Evolutionary conservation across 768 basidiomycete genomes (phyloP).

Genomic region (Leccinum imitatum): DNA sequence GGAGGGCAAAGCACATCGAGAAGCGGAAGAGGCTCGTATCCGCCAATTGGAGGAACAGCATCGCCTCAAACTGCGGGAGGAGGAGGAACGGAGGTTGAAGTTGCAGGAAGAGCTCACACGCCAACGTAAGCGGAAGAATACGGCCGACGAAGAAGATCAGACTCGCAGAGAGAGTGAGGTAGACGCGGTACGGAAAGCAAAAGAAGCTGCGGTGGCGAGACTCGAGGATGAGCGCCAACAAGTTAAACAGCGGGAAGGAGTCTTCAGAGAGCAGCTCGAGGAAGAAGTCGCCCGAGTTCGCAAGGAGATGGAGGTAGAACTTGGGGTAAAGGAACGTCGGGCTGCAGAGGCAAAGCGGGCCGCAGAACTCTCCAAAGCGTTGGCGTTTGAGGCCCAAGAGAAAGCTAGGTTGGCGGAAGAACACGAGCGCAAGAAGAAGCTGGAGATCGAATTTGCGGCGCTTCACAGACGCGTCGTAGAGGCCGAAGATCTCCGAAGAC

Average conservation of each 20-base stretch:
- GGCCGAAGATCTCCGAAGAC: constrained; percentile 29
- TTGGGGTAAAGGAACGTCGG: constrained; percentile 23
- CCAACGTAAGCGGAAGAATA: constrained; percentile 21
- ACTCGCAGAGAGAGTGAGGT: constrained; percentile 21
- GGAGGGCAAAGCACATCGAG: constrained; percentile 17
- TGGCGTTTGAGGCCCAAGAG: constrained; percentile 31
- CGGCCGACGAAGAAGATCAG: constrained; percentile 17
- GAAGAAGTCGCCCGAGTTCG: constrained; percentile 29
- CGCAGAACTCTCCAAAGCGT: constrained; percentile 27
- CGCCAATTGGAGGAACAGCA: constrained; percentile 29
- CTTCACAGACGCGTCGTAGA: constrained; percentile 28
- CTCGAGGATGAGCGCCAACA: constrained; percentile 30
- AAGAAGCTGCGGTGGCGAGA: constrained; percentile 21
- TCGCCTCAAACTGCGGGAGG: constrained; percentile 29
- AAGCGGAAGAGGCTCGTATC: constrained; percentile 27
- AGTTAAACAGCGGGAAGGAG: constrained; percentile 24
- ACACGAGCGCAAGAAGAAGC: constrained; percentile 28
- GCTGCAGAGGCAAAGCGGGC: constrained; percentile 28
- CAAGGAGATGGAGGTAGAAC: constrained; percentile 20
- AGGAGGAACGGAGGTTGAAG: constrained; percentile 25
- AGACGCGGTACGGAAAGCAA: constrained; percentile 15
- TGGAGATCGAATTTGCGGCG: constrained; percentile 27
- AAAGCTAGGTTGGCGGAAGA: constrained; percentile 31
- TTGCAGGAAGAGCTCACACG: constrained; percentile 30
- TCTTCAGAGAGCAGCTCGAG: constrained; percentile 26